Base-by-base conservation (phyloP, 495 filamentous ascomycete species). In the Pyronema domesticum region DNA sequence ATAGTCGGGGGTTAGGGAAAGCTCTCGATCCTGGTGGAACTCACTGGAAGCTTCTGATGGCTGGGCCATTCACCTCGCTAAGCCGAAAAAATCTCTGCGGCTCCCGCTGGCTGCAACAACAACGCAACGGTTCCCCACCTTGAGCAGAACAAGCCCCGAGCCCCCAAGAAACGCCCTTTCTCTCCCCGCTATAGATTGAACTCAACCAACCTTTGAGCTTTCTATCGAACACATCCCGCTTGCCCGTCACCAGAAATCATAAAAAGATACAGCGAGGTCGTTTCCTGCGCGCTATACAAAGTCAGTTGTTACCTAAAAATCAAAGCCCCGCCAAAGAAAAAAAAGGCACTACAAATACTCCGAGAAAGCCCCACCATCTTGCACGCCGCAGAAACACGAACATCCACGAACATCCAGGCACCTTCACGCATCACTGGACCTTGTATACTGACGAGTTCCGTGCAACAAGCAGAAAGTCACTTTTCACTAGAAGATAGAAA, bases 51-150 rank as follows among this genome's bases (percentile, higher is more conserved):
- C 11, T 43, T 53, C 50, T 42, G 14, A 10, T 42, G 35, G 50
- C 15, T 35, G 18, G 50, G 35, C n/a, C 50, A n/a, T 30, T 30
- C 23, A 30, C 23, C 23, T 9, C 17, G 48, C 50, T 50, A 50
- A 50, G 9, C 18, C 17, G 36, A 51, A 53, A 43, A 43, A 53
- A 53, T 9, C 11, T 33, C 11, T 53, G 50, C 50, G 50, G 50
- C 50, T 53, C 36, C 10, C 39, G 7, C 11, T 35, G 30, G 7
- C 11, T 35, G 30, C 11, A 50, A 50, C 11, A 50, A 53, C 50
- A 53, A 53, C 50, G 42, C 50, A 53, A 17, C 50, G 48, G 10
- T 34, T 51, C 13, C 34, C 33, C 19, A 47, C 45, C 13, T 47
- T 30, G 23, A 30, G 5, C 23, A 30, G 23, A 30, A 30, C 23